Base-by-base conservation (phyloP, 371 early-diverging fungal species). In the Rhizomucor pusillus region DNA sequence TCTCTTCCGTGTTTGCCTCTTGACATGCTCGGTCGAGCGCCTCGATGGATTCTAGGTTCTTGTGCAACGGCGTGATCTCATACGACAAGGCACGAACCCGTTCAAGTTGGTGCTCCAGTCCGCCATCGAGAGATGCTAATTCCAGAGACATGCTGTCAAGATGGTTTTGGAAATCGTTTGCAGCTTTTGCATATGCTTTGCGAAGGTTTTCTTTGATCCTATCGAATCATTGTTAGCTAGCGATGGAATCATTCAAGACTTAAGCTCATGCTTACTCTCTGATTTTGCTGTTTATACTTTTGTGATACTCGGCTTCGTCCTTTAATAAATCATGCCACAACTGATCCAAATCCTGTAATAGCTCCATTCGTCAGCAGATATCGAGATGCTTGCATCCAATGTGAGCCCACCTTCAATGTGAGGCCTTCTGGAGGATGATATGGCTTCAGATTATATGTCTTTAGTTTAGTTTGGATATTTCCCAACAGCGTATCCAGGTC, bases 381-480 rank as follows among this genome's bases (percentile, higher is more conserved):
- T 9, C 37, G 37, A 37, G n/a, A n/a, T n/a, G n/a, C n/a, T n/a
- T n/a, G 14, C 37, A 14, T 37, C 14, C 11, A 18, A 20, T 13
- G 3, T 13, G 2, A 1, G 45, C 48, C 52, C 66, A 80, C 80
- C 53, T 54, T 58, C 6, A 84, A 71, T 1, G 87, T 79, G 33
- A 90, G 58, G 0, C 92, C 94, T 3, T 72, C 68, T 37, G 92
- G 93, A 16, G 98, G 95, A 50, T 71, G 66, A 62, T 95, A 96
- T 1, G 92, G 86, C 35, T 80, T 77, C 39, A 96, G 67, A 34
- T 95, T 90, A 64, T 96, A 97, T 0, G 98, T 96, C 62, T 89
- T 90, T 13, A 93, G 80, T 75, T 95, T 97, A 23, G 94, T 96
- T 58, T 93, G 92, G 56, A 97, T 94, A 63, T 97, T 95, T 25